Base-by-base conservation (phyloP, 805 yeast genomes). In the Saccharomycopsis malanga region DNA sequence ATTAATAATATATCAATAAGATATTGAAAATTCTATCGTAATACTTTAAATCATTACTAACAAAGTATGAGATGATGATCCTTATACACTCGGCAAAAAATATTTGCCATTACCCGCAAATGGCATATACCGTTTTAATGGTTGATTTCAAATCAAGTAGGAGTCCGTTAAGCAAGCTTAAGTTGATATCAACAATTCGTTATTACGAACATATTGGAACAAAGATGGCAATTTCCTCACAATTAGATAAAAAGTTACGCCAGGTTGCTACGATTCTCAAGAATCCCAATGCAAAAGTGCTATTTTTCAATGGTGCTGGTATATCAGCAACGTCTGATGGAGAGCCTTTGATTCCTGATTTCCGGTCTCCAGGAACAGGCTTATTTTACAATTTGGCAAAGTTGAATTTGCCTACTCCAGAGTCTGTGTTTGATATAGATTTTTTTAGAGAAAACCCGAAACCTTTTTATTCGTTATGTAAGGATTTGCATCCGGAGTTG, bases 351-450 rank as follows among this genome's bases (percentile, higher is more conserved):
- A 53, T 55, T 45, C 98, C 98, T 0, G 98, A 91, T 62, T 91
- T 91, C 62, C 71, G 98, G 55, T 80, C 94, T 17, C 97, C 97
- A 1, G 75, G 78, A 37, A 91, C 98, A 1, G 95, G 95, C 0
- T 72, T 91, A 4, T 91, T 91, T 58, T 77, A 88, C 53, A 91
- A 91, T 60, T 68, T 91, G 44, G 71, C 82, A 18, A 72, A 77
- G 53, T 69, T 89, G 34, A 72, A 85, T 30, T 67, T 91, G 42
- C 98, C 98, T 4, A 88, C 77, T 61, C 93, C 97, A 0, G 98
- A 91, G 60, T 97, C 97, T 0, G 96, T 91, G 1, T 91, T 91
- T 61, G 97, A 89, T 59, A 81, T 91, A 36, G 89, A 81, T 17
- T 91, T 76, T 61, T 87, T 87, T 63, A 66, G 72, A 39, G 70